Evolutionary conservation across 176 grass and related monocot species (phyloP).

Genomic region (Carex kokanica): DNA sequence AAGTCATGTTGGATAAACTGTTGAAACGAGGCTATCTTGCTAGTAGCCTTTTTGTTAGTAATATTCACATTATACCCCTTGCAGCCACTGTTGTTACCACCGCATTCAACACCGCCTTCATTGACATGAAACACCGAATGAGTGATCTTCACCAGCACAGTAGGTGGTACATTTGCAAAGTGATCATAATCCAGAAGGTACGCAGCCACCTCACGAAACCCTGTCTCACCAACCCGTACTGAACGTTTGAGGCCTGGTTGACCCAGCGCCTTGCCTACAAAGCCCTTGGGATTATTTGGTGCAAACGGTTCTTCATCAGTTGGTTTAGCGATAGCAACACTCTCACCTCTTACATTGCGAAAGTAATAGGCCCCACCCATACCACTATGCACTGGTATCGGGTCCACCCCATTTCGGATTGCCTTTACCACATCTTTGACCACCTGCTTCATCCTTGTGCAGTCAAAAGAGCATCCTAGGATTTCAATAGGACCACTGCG

Average conservation of each 20-base stretch:
- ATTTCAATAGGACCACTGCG: slow-evolving; percentile 71
- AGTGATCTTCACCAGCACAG: slow-evolving; percentile 85
- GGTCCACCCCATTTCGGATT: slow-evolving; percentile 64
- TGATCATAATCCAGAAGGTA: slow-evolving; percentile 62
- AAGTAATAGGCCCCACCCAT: slow-evolving; percentile 97
- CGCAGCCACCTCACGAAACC: slow-evolving; percentile 84
- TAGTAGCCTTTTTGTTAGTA: slow-evolving; percentile 46
- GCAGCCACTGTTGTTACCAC: slow-evolving; percentile 7
- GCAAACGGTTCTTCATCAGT: slow-evolving; percentile 98
- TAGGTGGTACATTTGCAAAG: slow-evolving; percentile 90
- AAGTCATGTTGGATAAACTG: slow-evolving; percentile 90
- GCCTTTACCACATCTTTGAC: slow-evolving; percentile 75
- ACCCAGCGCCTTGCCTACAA: slow-evolving; percentile 71
- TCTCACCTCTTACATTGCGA: slow-evolving; percentile 58
- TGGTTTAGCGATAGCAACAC: slow-evolving; percentile 91
- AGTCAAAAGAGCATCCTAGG: slow-evolving; percentile 64
- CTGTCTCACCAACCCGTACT: slow-evolving; percentile 87
- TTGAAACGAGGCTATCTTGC: slow-evolving; percentile 91
- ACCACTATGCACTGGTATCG: slow-evolving; percentile 65
- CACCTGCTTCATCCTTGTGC: slow-evolving; percentile 65
- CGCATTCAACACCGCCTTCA: slow-evolving; percentile 34
- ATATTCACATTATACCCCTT: slow-evolving; percentile 33
- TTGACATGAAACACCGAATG: slow-evolving; percentile 83
- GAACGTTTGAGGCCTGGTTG: slow-evolving; percentile 91
- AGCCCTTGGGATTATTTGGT: slow-evolving; percentile 95